A percentile compares a stretch with the other conserved stretches of the same genome.
These are phyloP conservation scores for Debaryomyces psychrophilus DNA, from an alignment of 1,139 yeast genomes.

Conservation along the genomic window DNA sequence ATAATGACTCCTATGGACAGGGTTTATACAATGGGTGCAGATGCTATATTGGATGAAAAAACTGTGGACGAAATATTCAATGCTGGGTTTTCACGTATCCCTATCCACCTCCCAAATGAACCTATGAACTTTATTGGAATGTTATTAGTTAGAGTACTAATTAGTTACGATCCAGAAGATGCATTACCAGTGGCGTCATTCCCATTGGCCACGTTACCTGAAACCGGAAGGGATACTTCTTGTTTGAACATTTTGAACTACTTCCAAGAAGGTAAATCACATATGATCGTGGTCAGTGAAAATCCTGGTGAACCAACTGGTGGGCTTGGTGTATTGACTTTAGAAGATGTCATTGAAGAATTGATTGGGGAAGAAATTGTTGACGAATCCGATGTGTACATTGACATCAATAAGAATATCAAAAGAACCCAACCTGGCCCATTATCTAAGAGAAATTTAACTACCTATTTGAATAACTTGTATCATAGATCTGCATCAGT, in stretches of 20 bases:
- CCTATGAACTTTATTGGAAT: constrained; percentile 92
- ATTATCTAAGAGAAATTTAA: constrained; percentile 68
- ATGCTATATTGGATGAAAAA: constrained; percentile 77
- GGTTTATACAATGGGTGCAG: constrained; percentile 87
- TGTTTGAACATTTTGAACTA: constrained; percentile 91
- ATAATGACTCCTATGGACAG: constrained; percentile 96
- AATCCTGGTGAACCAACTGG: constrained; percentile 87
- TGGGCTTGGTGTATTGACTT: constrained; percentile 86
- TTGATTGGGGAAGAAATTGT: constrained; percentile 96
- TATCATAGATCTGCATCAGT: constrained; percentile 41
- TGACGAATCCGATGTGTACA: constrained; percentile 94
- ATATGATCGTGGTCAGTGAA: constrained; percentile 91
- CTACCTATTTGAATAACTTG: constrained; percentile 66
- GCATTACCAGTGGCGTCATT: constrained; percentile 89
- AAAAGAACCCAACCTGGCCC: constrained; percentile 87
- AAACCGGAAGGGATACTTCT: constrained; percentile 88
- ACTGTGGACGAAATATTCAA: constrained; percentile 89
- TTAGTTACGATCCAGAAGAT: constrained; percentile 96
- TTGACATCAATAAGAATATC: constrained; percentile 86
- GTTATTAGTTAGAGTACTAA: constrained; percentile 88
- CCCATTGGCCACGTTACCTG: constrained; percentile 95
- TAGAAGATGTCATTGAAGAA: constrained; percentile 97
- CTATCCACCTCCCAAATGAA: constrained; percentile 90
- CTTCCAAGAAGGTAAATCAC: constrained; percentile 97
- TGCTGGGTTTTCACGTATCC: constrained; percentile 94